Conservation (phyloP, 805 yeast genomes). For the Candida ipomoeae region DNA sequence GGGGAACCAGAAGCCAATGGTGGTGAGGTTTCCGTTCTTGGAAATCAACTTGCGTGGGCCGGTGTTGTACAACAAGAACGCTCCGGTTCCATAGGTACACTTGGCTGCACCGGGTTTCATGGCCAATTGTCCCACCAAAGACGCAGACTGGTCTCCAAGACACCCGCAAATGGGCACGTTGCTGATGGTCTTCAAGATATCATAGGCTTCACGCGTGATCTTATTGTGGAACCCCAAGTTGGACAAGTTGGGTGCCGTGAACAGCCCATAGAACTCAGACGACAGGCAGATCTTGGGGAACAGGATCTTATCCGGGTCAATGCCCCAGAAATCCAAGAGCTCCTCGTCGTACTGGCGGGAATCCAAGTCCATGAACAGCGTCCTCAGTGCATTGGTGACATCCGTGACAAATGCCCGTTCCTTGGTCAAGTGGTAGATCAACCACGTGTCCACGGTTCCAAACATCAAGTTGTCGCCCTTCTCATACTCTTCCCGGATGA, state of each 20-base stretch:
- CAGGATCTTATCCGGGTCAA: conserved; percentile 60
- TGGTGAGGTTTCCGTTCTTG: conserved; percentile 79
- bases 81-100: conserved; percentile 96
- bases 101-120: conserved; percentile 81
- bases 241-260: conserved; percentile 56
- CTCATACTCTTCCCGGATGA: conserved; percentile 63
- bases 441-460: conserved; percentile 94
- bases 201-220: conserved; percentile 50
- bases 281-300: conserved; percentile 78
- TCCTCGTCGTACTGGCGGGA: conserved; percentile 72
- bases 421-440: conserved; percentile 75
- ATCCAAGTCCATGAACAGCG: conserved; percentile 81
- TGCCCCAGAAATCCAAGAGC: conserved; percentile 73
- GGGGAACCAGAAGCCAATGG: conserved; percentile 89
- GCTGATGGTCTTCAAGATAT: conserved; percentile 45
- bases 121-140: conserved; percentile 89
- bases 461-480: conserved; percentile 75
- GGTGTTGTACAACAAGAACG: conserved; percentile 84
- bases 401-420: conserved; percentile 74
- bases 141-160: conserved; percentile 91
- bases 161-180: conserved; percentile 82
- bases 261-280: conserved; percentile 72
- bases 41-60: conserved; percentile 70
- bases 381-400: conserved; percentile 87
- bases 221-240: conserved; percentile 48